phyloP scores from a whole-genome alignment of 352 stramenopile genomes.

The Phytophthora sp. region DNA sequence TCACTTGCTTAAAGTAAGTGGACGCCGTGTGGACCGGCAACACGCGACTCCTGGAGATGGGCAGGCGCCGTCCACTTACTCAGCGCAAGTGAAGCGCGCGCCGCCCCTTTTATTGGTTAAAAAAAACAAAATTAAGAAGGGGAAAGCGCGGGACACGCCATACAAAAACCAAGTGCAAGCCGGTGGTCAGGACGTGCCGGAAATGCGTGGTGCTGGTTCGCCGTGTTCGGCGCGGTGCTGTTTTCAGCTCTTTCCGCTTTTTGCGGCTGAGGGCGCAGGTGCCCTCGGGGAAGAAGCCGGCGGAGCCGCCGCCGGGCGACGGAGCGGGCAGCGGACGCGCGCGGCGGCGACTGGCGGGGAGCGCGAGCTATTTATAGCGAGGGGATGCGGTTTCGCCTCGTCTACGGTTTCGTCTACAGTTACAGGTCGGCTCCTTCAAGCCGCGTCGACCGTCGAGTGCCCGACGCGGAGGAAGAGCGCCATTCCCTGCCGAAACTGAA shows the following conservation, averaged over 20 bases:
- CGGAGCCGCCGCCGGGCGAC: neutral
- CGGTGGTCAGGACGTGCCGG: conserved; percentile 19
- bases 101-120: neutral
- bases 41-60: neutral
- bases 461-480: too few species aligned
- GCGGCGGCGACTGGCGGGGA: neutral
- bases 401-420: conserved; percentile 16
- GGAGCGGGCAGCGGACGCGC: neutral
- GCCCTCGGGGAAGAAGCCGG: conserved; percentile 4
- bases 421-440: neutral
- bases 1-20: conserved; percentile 31
- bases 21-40: conserved; percentile 2
- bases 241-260: conserved; percentile 70
- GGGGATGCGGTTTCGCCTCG: conserved; percentile 7
- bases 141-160: too few species aligned
- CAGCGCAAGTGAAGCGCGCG: conserved; percentile 4
- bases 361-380: neutral
- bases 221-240: conserved; percentile 45
- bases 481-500: too few species aligned
- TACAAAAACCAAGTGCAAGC: conserved; percentile 31
- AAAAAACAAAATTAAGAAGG: too few species aligned
- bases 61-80: conserved; percentile 19
- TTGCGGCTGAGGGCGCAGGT: conserved; percentile 58
- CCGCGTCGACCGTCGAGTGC: too few species aligned
- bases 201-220: conserved; percentile 65